phyloP scores from a whole-genome alignment of 495 filamentous ascomycete genomes.

The Aspergillus cristatus region DNA sequence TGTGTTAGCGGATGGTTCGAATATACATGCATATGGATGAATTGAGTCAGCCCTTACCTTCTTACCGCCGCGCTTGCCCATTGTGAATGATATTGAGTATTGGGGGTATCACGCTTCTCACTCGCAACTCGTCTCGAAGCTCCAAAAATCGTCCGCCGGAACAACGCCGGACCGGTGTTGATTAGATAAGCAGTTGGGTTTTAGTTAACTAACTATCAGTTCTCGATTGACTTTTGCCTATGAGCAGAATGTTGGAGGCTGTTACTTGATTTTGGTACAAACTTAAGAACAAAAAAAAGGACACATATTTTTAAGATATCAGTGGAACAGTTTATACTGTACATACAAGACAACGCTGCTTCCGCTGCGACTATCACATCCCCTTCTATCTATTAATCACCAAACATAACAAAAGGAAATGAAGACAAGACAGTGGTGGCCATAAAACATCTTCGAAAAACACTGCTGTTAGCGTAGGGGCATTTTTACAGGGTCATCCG shows the following conservation, averaged over 20 bases:
- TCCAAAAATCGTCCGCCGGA: background rate
- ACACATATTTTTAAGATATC: slow-evolving; percentile 24
- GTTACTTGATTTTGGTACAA: too few relatives aligned
- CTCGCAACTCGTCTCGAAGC: background rate
- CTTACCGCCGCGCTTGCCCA: slow-evolving; percentile 33
- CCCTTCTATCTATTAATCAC: slow-evolving; percentile 22
- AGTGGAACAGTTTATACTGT: slow-evolving; percentile 25
- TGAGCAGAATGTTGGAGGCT: too few relatives aligned
- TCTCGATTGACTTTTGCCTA: too few relatives aligned
- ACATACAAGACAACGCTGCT: slow-evolving; percentile 26
- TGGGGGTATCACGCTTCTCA: background rate
- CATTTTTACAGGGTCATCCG: slow-evolving; percentile 46
- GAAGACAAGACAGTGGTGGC: slow-evolving; percentile 6
- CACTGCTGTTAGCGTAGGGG: background rate
- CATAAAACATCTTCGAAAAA: slow-evolving; percentile 3
- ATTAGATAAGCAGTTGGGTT: too few relatives aligned
- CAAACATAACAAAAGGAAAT: slow-evolving; percentile 8
- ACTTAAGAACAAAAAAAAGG: slow-evolving; percentile 10
- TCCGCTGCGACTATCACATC: slow-evolving; percentile 9
- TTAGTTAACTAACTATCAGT: too few relatives aligned
- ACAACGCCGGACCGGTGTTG: background rate
- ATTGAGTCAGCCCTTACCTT: slow-evolving; percentile 15
- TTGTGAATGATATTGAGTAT: slow-evolving; percentile 10
- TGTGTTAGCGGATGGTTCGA: slow-evolving; percentile 3
- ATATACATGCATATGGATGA: slow-evolving; percentile 8